Conservation (phyloP, 805 yeast genomes). For the Metschnikowia lochheadii region DNA sequence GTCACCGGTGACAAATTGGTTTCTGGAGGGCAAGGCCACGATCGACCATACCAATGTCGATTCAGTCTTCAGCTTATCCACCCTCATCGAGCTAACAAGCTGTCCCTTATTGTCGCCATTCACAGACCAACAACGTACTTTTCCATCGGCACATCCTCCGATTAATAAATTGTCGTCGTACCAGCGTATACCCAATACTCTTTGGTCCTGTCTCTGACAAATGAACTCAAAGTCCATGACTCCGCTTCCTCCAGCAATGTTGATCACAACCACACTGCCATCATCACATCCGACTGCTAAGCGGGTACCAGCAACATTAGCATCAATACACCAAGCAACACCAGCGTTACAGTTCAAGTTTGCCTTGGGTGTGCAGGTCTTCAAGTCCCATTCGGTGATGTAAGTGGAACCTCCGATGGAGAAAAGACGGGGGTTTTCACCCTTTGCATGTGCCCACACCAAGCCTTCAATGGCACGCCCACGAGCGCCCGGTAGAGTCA, state of each 20-base stretch:
- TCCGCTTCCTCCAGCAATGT: slow-evolving; percentile 85
- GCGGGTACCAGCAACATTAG: slow-evolving; percentile 54
- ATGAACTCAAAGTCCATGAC: slow-evolving; percentile 69
- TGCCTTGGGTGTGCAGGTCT: slow-evolving; percentile 63
- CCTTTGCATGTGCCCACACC: slow-evolving; percentile 61
- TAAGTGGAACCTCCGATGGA: slow-evolving; percentile 92
- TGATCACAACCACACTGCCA: slow-evolving; percentile 80
- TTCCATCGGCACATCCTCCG: slow-evolving; percentile 96
- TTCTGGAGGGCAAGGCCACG: slow-evolving; percentile 52
- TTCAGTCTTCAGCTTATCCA: slow-evolving; percentile 81
- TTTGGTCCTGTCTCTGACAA: slow-evolving; percentile 76
- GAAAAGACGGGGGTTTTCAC: slow-evolving; percentile 63
- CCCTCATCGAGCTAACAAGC: slow-evolving; percentile 80
- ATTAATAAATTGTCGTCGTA: slow-evolving; percentile 57
- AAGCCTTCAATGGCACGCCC: slow-evolving; percentile 87
- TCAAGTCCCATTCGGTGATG: slow-evolving; percentile 88
- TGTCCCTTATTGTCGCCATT: slow-evolving; percentile 52
- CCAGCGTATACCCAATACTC: slow-evolving; percentile 81
- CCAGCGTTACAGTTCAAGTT: slow-evolving; percentile 92
- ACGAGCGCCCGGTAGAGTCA: slow-evolving; percentile 66
- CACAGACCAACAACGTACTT: slow-evolving; percentile 74
- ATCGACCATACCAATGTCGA: slow-evolving; percentile 92
- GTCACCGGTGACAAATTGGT: slow-evolving; percentile 91
- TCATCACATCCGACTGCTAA: slow-evolving; percentile 94
- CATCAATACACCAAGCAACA: slow-evolving; percentile 83